These are phyloP conservation scores for Colletotrichum simmondsii DNA, from an alignment of 2,329 filamentous ascomycete genomes.

Conservation along the genomic window DNA sequence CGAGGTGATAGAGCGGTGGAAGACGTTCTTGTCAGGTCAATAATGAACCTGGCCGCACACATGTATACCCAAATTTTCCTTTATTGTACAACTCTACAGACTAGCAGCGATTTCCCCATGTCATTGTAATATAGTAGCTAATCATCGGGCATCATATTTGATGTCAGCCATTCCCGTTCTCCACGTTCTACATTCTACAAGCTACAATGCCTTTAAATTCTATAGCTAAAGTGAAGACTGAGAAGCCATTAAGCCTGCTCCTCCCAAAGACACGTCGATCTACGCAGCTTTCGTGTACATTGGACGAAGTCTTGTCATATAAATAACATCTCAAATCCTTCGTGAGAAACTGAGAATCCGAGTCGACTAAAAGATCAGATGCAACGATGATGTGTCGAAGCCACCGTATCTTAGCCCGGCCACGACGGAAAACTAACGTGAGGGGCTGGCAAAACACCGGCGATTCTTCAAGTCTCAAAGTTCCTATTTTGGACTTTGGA, in stretches of 20 bases:
- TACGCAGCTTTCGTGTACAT: no score
- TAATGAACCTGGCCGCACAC: background rate
- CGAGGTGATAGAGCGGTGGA: slow-evolving; percentile 42
- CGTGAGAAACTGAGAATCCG: no score
- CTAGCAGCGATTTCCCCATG: background rate
- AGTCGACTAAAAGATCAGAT: no score
- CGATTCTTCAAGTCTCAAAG: background rate
- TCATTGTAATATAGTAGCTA: background rate
- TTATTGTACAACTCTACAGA: background rate
- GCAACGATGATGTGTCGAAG: background rate
- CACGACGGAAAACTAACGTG: background rate
- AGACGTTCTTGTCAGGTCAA: slow-evolving; percentile 12
- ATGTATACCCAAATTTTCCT: slow-evolving; percentile 17
- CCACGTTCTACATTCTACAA: no score
- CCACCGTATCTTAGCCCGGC: background rate
- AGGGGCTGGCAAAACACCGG: background rate
- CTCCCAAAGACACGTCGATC: no score
- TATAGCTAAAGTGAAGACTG: no score
- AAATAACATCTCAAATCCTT: no score
- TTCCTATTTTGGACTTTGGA: background rate
- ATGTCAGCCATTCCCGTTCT: no score
- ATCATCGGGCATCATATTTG: background rate
- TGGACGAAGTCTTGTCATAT: no score
- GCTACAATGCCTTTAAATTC: no score
- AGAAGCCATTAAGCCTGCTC: no score